Conservation (phyloP, 2,329 filamentous ascomycete species). For the Drechslera avenae region DNA sequence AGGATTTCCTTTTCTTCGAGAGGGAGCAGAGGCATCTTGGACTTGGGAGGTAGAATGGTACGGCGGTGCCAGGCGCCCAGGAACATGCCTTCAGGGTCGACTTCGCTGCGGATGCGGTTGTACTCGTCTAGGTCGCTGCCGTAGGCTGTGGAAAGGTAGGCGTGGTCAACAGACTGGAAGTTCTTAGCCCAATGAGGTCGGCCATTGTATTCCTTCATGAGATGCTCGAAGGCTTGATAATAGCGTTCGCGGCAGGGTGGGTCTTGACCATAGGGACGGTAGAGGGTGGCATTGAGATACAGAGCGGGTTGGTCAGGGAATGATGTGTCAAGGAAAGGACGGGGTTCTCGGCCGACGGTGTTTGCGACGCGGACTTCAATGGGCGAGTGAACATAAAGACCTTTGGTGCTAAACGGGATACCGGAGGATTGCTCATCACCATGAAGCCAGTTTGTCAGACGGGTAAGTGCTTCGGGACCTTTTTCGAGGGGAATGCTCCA, state of each 20-base stretch:
- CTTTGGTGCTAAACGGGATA: constrained; percentile 81
- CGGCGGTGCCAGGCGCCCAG: constrained; percentile 87
- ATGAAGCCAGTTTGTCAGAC: constrained; percentile 86
- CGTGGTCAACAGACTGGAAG: constrained; percentile 64
- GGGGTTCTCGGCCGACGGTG: constrained; percentile 59
- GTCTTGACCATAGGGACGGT: constrained; percentile 78
- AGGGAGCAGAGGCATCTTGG: constrained; percentile 39
- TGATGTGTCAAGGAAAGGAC: constrained; percentile 76
- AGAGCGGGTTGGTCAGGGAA: constrained; percentile 71
- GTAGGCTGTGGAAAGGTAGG: constrained; percentile 71
- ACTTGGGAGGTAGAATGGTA: constrained; percentile 41
- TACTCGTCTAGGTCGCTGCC: constrained; percentile 70
- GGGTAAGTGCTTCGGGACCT: constrained; percentile 83
- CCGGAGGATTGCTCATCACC: constrained; percentile 70
- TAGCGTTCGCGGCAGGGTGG: constrained; percentile 78
- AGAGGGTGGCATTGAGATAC: constrained; percentile 89
- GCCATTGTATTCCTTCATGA: constrained; percentile 84
- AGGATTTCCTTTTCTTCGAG: constrained; percentile 53
- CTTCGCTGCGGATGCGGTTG: constrained; percentile 69
- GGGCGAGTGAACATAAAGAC: constrained; percentile 84
- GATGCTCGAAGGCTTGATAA: constrained; percentile 87
- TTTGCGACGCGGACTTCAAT: constrained; percentile 88
- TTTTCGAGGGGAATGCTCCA: constrained; percentile 89
- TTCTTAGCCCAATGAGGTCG: constrained; percentile 94
- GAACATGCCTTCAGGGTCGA: constrained; percentile 85